Evolutionary conservation across 768 basidiomycete genomes (phyloP), one percentile per base, ranked within the genome.

Genomic region (Russula olivacea): DNA sequence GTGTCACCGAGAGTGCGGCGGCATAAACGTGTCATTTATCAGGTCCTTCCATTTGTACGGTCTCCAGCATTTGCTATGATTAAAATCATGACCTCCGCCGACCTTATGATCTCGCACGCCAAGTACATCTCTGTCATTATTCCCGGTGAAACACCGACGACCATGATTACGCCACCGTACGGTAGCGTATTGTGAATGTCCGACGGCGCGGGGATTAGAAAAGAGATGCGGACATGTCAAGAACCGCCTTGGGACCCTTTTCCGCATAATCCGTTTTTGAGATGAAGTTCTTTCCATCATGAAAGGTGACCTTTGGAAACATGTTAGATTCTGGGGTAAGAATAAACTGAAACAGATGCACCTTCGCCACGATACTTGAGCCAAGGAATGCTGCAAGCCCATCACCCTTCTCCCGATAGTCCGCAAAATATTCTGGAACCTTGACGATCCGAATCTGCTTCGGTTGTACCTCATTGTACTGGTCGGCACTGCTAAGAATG

Each of bases 361-460:
- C 92, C 79, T 93, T 94, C 7, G 90, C 92, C n/a, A 86, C 81
- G 65, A 94, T 91, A 68, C 87, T 87, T 19, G 85, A 79, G 1
- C 92, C 92, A 61, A 94, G 74, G 77, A 93, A 94, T 12, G 87
- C 85, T 4, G 90, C 87, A 43, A 87, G 77, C 2, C 87, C 87
- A 58, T 92, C 90, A 2, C 91, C 92, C 49, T 84, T 89, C 55
- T 93, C 90, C 61, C 91, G 79, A 69, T 90, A 97, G 72, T 95
- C 92, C 9, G 89, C 87, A 71, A 93, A 97, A 73, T 94, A 95
- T 36, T 95, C 93, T 0, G 93, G 93, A 9, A 93, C 81, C 40
- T 76, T 81, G 55, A 91, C 71, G 7, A 84, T 77, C 25, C 84
- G 81, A 45, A 85, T 82, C 32, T 75, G 73, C 34, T 84, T 82